Conservation (phyloP, 768 basidiomycete genomes). For the Mycena metata region DNA sequence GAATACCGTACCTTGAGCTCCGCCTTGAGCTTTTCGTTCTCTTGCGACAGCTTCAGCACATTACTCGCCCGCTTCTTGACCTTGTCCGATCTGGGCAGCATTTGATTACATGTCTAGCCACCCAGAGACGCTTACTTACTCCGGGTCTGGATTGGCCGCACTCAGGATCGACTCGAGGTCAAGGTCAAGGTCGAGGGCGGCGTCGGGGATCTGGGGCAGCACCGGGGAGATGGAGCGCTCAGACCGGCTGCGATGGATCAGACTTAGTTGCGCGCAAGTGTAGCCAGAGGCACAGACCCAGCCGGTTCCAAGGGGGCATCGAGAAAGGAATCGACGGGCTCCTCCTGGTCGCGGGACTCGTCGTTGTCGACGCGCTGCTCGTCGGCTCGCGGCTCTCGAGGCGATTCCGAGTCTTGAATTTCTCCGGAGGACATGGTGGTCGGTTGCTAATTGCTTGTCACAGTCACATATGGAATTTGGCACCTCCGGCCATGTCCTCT, state of each 20-base stretch:
- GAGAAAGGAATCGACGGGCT: slow-evolving; percentile 34
- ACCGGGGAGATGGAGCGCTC: slow-evolving; percentile 42
- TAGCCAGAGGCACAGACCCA: slow-evolving; percentile 49
- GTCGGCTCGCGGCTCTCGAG: slow-evolving; percentile 8
- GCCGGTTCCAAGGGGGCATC: slow-evolving; percentile 42
- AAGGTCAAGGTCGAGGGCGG: slow-evolving; percentile 58
- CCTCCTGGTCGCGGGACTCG: slow-evolving; percentile 4
- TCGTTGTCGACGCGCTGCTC: slow-evolving; percentile 23
- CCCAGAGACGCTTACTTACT: slow-evolving; percentile 59
- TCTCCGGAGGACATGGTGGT: slow-evolving; percentile 19
- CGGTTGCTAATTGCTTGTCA: background rate
- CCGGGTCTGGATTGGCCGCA: slow-evolving; percentile 46
- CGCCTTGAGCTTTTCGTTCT: slow-evolving; percentile 84
- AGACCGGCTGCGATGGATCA: slow-evolving; percentile 38
- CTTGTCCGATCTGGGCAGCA: slow-evolving; percentile 57
- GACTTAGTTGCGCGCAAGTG: slow-evolving; percentile 9
- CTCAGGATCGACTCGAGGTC: slow-evolving; percentile 61
- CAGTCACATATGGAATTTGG: slow-evolving; percentile 6
- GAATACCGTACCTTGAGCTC: slow-evolving; percentile 61
- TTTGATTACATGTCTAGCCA: slow-evolving; percentile 40
- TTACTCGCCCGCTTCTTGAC: slow-evolving; percentile 82
- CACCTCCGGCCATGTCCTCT: slow-evolving; percentile 59
- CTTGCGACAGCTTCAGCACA: slow-evolving; percentile 80
- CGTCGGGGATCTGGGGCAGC: slow-evolving; percentile 69
- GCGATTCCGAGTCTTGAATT: background rate